Percentiles rank a stretch among this genome's conserved stretches.
phyloP scores from a whole-genome alignment of 345 rosid species.

The Eucalyptus paniculata region DNA sequence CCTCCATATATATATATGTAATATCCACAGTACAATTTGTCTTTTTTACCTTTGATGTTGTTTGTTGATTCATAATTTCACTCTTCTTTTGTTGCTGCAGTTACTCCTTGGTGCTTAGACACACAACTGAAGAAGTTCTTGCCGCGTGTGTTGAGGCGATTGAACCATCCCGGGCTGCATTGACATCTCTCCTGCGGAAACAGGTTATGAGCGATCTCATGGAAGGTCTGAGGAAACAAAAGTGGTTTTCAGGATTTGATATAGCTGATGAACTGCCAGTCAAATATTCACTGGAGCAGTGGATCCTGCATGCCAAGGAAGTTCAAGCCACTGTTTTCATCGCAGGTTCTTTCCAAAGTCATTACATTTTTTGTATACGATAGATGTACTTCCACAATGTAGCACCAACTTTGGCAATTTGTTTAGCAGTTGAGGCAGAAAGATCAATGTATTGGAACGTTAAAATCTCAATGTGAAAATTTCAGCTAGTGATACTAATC shows the following conservation, averaged over 20 bases:
- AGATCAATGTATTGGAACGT: neutral
- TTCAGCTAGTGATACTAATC: neutral
- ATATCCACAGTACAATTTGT: neutral
- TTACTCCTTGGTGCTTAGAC: constrained; percentile 89
- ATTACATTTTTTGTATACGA: neutral
- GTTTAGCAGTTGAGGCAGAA: neutral
- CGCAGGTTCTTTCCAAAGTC: constrained; percentile 37
- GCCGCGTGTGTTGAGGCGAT: constrained; percentile 82
- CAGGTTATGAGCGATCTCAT: constrained; percentile 67
- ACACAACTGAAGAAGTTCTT: constrained; percentile 92
- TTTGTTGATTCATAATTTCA: neutral
- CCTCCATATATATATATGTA: neutral
- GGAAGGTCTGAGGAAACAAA: constrained; percentile 53
- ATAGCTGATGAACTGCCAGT: constrained; percentile 55
- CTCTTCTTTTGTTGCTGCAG: constrained; percentile 20
- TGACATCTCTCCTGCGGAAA: constrained; percentile 68
- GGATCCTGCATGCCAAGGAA: constrained; percentile 68
- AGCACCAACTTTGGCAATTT: neutral
- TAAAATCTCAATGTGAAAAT: neutral
- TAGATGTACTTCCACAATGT: neutral
- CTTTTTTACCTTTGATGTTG: neutral
- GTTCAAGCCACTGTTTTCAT: constrained; percentile 70
- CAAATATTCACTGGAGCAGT: constrained; percentile 47
- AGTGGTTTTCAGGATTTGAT: constrained; percentile 80
- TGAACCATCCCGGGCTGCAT: constrained; percentile 65